Percentiles rank a stretch among this genome's conserved stretches.
Evolutionary conservation across 306 rosid species (phyloP).

Genomic region (Herpetospermum pedunculosum): DNA sequence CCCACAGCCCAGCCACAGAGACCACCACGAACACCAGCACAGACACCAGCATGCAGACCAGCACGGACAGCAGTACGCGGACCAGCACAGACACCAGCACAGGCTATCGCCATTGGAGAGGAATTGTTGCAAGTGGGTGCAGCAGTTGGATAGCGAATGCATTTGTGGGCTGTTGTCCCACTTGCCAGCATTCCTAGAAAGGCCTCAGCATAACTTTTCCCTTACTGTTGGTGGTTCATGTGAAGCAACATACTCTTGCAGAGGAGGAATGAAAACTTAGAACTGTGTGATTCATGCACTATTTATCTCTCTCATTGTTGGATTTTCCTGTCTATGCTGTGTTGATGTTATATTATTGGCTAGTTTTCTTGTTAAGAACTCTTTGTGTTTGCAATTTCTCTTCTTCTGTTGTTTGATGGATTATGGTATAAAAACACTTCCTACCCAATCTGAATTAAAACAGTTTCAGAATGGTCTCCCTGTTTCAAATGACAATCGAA

Average conservation of each 20-base stretch:
- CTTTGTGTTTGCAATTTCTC: neutral
- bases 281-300: neutral
- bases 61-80: neutral
- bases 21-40: neutral
- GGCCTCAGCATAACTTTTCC: constrained; percentile 4
- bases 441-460: neutral
- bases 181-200: constrained; percentile 1
- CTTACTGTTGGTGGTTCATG: constrained; percentile 1
- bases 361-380: neutral
- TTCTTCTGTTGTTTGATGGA: neutral
- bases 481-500: too few relatives aligned
- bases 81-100: neutral
- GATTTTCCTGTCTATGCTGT: neutral
- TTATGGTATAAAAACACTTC: neutral
- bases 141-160: constrained; percentile 7
- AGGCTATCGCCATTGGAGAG: neutral
- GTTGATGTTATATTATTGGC: neutral
- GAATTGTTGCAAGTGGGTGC: constrained; percentile 14
- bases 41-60: neutral
- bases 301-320: neutral
- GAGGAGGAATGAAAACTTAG: neutral
- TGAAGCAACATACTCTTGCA: neutral
- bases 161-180: constrained; percentile 1
- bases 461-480: neutral
- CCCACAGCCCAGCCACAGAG: neutral